A percentile compares a stretch with the other conserved stretches of the same genome.
Evolutionary conservation across 805 yeast genomes (phyloP).

Genomic region (Candida ipomoeae): DNA sequence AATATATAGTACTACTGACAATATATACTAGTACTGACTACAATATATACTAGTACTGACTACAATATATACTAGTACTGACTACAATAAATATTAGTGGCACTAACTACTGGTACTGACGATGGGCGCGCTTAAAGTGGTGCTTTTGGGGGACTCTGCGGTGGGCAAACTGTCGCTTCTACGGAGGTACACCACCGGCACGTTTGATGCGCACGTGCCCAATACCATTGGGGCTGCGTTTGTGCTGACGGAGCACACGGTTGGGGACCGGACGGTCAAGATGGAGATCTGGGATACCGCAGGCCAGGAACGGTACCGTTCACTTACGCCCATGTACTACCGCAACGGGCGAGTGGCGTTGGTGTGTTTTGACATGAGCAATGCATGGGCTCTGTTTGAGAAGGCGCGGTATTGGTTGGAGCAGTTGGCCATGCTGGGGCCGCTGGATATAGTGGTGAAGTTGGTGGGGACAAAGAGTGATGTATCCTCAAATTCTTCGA

Average conservation of each 20-base stretch:
- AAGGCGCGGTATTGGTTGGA: conserved; percentile 89
- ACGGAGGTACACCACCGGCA: conserved; percentile 65
- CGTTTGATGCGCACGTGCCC: conserved; percentile 75
- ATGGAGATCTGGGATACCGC: conserved; percentile 93
- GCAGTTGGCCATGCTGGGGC: conserved; percentile 47
- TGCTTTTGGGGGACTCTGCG: conserved; percentile 49
- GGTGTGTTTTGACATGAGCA: conserved; percentile 81
- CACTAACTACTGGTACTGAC: too few relatives aligned
- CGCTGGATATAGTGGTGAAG: conserved; percentile 27
- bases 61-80: too few relatives aligned
- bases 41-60: too few relatives aligned
- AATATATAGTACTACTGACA: too few relatives aligned
- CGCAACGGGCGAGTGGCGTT: conserved; percentile 55
- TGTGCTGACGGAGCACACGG: conserved; percentile 62
- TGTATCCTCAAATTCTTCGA: conserved; percentile 22
- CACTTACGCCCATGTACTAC: conserved; percentile 45
- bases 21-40: too few relatives aligned
- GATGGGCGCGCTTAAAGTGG: conserved; percentile 26
- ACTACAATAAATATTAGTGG: too few relatives aligned
- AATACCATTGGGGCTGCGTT: conserved; percentile 99
- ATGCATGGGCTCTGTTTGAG: conserved; percentile 41
- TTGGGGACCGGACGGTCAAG: conserved; percentile 42
- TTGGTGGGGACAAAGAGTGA: conserved; percentile 87
- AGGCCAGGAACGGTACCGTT: conserved; percentile 60
- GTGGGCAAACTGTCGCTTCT: conserved; percentile 74